Conservation (phyloP, 108 stramenopile genomes). For the Cylindrotheca fusiformis region DNA sequence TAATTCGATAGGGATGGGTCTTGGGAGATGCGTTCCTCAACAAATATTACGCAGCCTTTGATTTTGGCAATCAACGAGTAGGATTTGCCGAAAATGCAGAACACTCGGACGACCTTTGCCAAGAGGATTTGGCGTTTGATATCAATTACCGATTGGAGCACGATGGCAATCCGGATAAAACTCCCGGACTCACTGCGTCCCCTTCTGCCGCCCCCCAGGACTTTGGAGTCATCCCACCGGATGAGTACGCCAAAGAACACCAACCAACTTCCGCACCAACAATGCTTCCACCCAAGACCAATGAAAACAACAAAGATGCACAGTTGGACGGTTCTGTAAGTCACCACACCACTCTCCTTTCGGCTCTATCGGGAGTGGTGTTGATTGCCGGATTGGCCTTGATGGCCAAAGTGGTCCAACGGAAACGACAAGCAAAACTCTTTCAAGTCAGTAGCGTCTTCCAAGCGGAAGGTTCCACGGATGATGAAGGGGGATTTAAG, state of each 20-base stretch:
- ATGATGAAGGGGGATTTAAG: background rate
- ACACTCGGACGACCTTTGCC: constrained; percentile 21
- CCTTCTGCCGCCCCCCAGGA: no score
- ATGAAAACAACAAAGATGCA: background rate
- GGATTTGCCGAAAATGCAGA: constrained; percentile 76
- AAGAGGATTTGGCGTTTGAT: constrained; percentile 26
- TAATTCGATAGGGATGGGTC: constrained; percentile 80
- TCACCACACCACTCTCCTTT: background rate
- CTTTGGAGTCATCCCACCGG: no score
- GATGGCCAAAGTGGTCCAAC: background rate
- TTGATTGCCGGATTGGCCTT: background rate
- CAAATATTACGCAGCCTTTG: constrained; percentile 95
- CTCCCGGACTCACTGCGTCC: no score
- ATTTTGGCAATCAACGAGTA: constrained; percentile 77
- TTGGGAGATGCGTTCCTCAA: constrained; percentile 96
- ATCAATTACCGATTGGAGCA: constrained; percentile 18
- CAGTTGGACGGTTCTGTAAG: no score
- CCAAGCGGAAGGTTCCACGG: no score
- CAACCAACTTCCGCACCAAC: no score
- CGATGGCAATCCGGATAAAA: background rate
- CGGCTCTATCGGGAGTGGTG: background rate
- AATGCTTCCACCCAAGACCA: no score
- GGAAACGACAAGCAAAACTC: background rate
- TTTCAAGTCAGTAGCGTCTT: no score
- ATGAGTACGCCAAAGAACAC: no score